These are phyloP conservation scores for Pneumocystis oryctolagi DNA, from an alignment of 1,139 yeast genomes.

Conservation along the genomic window DNA sequence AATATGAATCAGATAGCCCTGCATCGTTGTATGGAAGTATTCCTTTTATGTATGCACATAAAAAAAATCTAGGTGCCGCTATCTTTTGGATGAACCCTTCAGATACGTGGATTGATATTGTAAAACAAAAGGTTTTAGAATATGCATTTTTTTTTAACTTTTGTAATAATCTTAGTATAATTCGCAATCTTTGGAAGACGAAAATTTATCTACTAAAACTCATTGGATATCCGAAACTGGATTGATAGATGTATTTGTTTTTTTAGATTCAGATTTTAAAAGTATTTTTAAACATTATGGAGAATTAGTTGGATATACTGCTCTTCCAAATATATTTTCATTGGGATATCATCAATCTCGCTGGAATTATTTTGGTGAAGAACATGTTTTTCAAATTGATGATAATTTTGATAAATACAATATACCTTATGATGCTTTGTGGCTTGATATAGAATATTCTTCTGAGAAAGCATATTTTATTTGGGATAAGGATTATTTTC, in stretches of 20 bases:
- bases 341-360: slow-evolving; percentile 92
- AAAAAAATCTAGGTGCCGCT: slow-evolving; percentile 48
- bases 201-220: slow-evolving; percentile 25
- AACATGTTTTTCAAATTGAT: slow-evolving; percentile 61
- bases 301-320: slow-evolving; percentile 55
- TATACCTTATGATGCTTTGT: slow-evolving; percentile 81
- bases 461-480: slow-evolving; percentile 77
- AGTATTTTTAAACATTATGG: slow-evolving; percentile 53
- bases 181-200: background rate
- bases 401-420: slow-evolving; percentile 52
- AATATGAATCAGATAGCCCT: slow-evolving; percentile 66
- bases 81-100: slow-evolving; percentile 88
- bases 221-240: slow-evolving; percentile 97
- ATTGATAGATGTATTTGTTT: slow-evolving; percentile 54
- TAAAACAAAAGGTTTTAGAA: slow-evolving; percentile 21
- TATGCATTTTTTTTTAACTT: background rate
- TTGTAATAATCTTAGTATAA: background rate
- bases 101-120: slow-evolving; percentile 75
- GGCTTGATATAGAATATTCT: slow-evolving; percentile 92
- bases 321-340: slow-evolving; percentile 65
- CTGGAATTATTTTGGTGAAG: slow-evolving; percentile 88
- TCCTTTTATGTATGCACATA: slow-evolving; percentile 68
- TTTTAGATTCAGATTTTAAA: slow-evolving; percentile 48
- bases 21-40: slow-evolving; percentile 92
- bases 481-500: slow-evolving; percentile 66